phyloP scores from a whole-genome alignment of 352 stramenopile species.

The Pythium phragmitis region DNA sequence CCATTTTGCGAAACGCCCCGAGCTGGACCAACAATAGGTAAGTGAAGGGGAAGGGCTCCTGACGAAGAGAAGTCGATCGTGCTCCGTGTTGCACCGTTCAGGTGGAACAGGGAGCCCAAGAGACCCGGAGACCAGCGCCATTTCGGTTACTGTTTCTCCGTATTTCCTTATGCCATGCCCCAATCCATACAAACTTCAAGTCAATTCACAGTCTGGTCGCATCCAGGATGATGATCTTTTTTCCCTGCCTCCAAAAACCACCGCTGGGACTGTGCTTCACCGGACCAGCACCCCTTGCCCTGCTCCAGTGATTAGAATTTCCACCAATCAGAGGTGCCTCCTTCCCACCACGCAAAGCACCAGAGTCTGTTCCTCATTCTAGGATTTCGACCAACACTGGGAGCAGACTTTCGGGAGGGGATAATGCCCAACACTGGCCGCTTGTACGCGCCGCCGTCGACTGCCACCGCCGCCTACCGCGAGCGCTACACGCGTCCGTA shows the following conservation, averaged over 20 bases:
- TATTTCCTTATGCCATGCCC: constrained; percentile 1
- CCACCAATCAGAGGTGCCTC: constrained; percentile 19
- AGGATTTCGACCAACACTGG: constrained; percentile 19
- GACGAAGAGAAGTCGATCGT: constrained; percentile 4
- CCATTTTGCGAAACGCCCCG: neutral
- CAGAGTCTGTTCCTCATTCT: constrained; percentile 19
- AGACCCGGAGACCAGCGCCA: neutral
- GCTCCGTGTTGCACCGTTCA: neutral
- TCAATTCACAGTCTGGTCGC: neutral
- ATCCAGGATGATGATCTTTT: constrained; percentile 22
- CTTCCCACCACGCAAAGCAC: constrained; percentile 24
- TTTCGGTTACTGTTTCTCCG: constrained; percentile 6
- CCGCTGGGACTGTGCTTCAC: neutral
- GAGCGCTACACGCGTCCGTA: constrained; percentile 32
- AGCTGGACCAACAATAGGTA: neutral
- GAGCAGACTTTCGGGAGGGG: constrained; percentile 5
- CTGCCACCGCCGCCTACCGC: constrained; percentile 17
- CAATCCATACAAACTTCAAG: constrained; percentile 11
- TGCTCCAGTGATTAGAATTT: constrained; percentile 15
- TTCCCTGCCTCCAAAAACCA: constrained; percentile 1
- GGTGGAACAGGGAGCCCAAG: no score
- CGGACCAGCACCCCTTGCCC: constrained; percentile 15
- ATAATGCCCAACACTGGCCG: constrained; percentile 30
- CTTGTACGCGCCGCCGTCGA: constrained; percentile 20
- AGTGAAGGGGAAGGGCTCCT: constrained; percentile 5